Percentiles rank a stretch among this genome's conserved stretches.
Conservation (phyloP, 2,329 filamentous ascomycete genomes). For the Metarhizium album region DNA sequence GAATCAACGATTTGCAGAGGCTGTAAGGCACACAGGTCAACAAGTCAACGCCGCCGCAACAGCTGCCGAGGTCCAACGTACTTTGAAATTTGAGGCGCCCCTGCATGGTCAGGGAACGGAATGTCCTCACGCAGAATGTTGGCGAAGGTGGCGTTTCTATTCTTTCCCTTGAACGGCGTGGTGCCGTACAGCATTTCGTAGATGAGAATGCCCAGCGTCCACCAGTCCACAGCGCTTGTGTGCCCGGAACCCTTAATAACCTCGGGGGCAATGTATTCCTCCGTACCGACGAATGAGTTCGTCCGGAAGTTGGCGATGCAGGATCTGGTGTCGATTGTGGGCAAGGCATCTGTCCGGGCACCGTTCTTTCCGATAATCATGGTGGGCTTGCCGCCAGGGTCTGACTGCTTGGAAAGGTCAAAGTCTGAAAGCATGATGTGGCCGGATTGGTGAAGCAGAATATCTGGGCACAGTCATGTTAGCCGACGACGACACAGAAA, state of each 20-base stretch:
- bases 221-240: slow-evolving; percentile 98
- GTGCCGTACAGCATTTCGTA: slow-evolving; percentile 99
- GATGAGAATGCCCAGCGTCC: slow-evolving; percentile 92
- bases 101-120: slow-evolving; percentile 82
- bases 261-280: slow-evolving; percentile 97
- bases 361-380: slow-evolving; percentile 94
- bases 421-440: slow-evolving; percentile 99
- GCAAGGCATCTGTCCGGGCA: slow-evolving; percentile 73
- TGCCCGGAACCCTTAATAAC: slow-evolving; percentile 98
- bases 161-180: slow-evolving; percentile 98
- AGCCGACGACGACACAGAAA: no score
- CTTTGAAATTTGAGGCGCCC: slow-evolving; percentile 81
- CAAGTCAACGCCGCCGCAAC: not conserved
- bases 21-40: slow-evolving; percentile 31
- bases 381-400: slow-evolving; percentile 86
- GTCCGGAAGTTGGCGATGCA: slow-evolving; percentile 98
- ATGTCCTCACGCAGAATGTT: slow-evolving; percentile 96
- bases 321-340: slow-evolving; percentile 96
- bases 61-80: slow-evolving; percentile 42
- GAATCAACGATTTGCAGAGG: slow-evolving; percentile 90
- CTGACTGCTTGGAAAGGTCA: slow-evolving; percentile 95
- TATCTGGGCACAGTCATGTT: slow-evolving; percentile 48
- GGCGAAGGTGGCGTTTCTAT: slow-evolving; percentile 93
- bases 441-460: slow-evolving; percentile 94
- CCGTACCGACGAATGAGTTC: slow-evolving; percentile 96